phyloP scores from a whole-genome alignment of 2,329 filamentous ascomycete species.

The Monosporascus sp. region DNA sequence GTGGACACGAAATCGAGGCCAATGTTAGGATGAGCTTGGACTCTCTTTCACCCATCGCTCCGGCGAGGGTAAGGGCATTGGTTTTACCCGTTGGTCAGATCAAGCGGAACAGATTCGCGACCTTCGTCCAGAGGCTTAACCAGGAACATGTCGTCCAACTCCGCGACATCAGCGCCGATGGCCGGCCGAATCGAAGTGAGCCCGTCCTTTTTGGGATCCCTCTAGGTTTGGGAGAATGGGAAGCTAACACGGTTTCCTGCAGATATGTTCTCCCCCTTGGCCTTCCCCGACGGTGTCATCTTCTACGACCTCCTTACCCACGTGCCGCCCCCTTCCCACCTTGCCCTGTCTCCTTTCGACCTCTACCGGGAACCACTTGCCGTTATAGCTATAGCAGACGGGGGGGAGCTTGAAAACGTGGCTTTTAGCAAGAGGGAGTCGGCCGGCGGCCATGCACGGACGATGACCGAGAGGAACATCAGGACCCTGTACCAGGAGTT shows the following conservation, averaged over 20 bases:
- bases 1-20: conserved; percentile 15
- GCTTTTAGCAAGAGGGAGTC: conserved; percentile 51
- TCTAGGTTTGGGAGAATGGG: background rate
- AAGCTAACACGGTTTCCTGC: conserved; percentile 16
- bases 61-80: conserved; percentile 83
- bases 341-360: conserved; percentile 82
- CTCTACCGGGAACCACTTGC: conserved; percentile 79
- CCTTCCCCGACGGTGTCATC: conserved; percentile 79
- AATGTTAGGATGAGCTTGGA: conserved; percentile 75
- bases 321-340: conserved; percentile 71
- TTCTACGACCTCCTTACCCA: conserved; percentile 84
- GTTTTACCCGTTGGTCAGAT: conserved; percentile 84
- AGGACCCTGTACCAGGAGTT: conserved; percentile 61
- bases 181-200: conserved; percentile 79
- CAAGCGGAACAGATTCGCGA: conserved; percentile 71
- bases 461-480: conserved; percentile 51
- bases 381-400: conserved; percentile 81
- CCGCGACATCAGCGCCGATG: conserved; percentile 80
- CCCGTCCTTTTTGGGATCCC: background rate
- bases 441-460: conserved; percentile 42
- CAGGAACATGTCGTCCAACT: conserved; percentile 76
- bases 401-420: conserved; percentile 56
- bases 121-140: conserved; percentile 73
- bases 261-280: conserved; percentile 93
- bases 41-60: conserved; percentile 83